Evolutionary conservation across 2,329 filamentous ascomycete species (phyloP).

Genomic region (Diplocarpon rosae): DNA sequence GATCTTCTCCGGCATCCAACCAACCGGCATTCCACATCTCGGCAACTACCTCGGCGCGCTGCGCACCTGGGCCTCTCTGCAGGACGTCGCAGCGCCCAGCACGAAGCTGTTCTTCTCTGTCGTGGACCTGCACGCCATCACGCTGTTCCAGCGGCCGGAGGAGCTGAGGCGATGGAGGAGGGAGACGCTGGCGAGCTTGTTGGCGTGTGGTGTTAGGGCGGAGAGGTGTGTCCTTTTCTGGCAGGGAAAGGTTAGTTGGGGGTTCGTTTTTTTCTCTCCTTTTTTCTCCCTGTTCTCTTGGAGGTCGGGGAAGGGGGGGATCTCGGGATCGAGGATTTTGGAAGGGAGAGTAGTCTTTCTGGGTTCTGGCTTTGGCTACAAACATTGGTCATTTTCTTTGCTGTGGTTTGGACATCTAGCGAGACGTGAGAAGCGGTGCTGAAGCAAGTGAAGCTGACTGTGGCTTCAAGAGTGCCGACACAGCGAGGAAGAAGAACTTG

Average conservation of each 20-base stretch:
- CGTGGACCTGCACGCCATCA: constrained; percentile 91
- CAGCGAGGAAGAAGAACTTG: background rate
- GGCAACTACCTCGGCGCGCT: constrained; percentile 93
- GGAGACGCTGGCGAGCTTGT: constrained; percentile 66
- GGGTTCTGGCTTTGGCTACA: no score
- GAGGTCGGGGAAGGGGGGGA: background rate
- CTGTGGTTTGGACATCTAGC: no score
- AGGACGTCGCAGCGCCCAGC: constrained; percentile 46
- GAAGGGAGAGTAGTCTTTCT: no score
- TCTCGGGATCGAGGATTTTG: background rate
- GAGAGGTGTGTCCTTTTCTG: constrained; percentile 69
- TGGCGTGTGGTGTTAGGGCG: constrained; percentile 77
- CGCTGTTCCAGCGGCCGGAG: constrained; percentile 54
- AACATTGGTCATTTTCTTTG: no score
- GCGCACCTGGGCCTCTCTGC: constrained; percentile 73
- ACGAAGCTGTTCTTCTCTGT: constrained; percentile 71
- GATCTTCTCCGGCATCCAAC: constrained; percentile 95
- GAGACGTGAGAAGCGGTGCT: no score
- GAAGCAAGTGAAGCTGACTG: no score
- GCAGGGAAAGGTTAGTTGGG: constrained; percentile 56
- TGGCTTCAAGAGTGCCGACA: no score
- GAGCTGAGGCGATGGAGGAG: constrained; percentile 53
- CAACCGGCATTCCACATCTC: constrained; percentile 84
- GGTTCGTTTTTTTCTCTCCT: background rate
- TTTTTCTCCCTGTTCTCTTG: background rate